These are phyloP conservation scores for Annona cherimola DNA, from an alignment of 164 flowering plant genomes.

Conservation along the genomic window DNA sequence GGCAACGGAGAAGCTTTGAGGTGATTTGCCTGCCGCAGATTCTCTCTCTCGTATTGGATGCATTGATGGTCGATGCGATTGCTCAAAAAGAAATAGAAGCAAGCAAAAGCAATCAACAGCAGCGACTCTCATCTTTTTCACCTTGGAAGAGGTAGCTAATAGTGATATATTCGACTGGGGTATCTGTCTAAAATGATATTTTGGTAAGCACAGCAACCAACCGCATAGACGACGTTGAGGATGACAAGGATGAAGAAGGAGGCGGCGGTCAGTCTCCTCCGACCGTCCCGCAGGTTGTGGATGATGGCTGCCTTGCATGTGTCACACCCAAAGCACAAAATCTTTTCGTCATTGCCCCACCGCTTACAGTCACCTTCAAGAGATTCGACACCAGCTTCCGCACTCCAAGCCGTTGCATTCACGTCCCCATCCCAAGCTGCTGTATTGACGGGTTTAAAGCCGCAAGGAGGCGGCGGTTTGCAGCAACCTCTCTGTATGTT, in stretches of 20 bases:
- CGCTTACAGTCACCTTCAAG: slow-evolving; percentile 19
- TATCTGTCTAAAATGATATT: slow-evolving; percentile 6
- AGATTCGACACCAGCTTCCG: slow-evolving; percentile 13
- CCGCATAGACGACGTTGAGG: slow-evolving; percentile 15
- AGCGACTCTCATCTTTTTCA: too few species aligned
- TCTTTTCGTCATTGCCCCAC: slow-evolving; percentile 24
- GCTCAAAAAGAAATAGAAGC: too few species aligned
- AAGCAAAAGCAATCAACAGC: too few species aligned
- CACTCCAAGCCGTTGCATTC: slow-evolving; percentile 24
- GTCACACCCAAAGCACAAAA: slow-evolving; percentile 31
- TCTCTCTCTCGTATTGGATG: too few species aligned
- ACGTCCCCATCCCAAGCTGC: neutral
- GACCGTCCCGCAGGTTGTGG: slow-evolving; percentile 25
- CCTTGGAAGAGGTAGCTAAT: too few species aligned
- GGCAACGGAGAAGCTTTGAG: too few species aligned
- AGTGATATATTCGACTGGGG: too few species aligned
- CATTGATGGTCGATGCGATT: too few species aligned
- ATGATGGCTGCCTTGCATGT: slow-evolving; percentile 51
- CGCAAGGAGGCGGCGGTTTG: slow-evolving; percentile 28
- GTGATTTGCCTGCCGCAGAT: too few species aligned
- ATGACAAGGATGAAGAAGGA: slow-evolving; percentile 20
- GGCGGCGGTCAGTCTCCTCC: slow-evolving; percentile 27
- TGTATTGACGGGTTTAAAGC: slow-evolving; percentile 1
- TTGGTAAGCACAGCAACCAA: slow-evolving; percentile 21
- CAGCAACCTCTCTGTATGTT: slow-evolving; percentile 29